A percentile compares a stretch with the other conserved stretches of the same genome.
phyloP scores from a whole-genome alignment of 441 rosid genomes.

The Erysimum cheiri region DNA sequence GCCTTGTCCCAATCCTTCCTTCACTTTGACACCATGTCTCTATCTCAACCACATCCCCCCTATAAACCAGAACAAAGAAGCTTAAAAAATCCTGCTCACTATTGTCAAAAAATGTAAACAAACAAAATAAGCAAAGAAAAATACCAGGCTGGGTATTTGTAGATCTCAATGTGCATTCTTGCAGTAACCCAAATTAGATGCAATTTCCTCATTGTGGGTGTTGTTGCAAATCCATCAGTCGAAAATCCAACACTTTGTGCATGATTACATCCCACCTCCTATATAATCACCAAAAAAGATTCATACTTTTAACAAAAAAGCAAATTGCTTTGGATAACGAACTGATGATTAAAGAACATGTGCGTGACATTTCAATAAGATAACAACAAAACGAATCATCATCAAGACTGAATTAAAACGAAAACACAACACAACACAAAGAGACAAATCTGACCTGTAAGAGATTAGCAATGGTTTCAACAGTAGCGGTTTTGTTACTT shows the following conservation, averaged over 20 bases:
- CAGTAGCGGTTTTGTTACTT: slow-evolving; percentile 90
- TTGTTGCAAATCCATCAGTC: slow-evolving; percentile 92
- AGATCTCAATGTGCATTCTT: slow-evolving; percentile 95
- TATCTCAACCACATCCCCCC: slow-evolving; percentile 96
- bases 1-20: slow-evolving; percentile 94
- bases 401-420: background rate
- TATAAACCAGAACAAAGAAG: slow-evolving; percentile 40
- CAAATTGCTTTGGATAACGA: background rate
- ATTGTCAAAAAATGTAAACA: slow-evolving; percentile 13
- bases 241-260: slow-evolving; percentile 95
- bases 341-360: background rate
- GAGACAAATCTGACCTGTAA: slow-evolving; percentile 66
- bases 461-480: slow-evolving; percentile 93
- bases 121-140: slow-evolving; percentile 29
- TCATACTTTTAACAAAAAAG: slow-evolving; percentile 6
- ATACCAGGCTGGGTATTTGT: slow-evolving; percentile 92
- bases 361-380: slow-evolving; percentile 29
- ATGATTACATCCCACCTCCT: slow-evolving; percentile 98
- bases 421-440: background rate
- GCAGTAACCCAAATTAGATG: slow-evolving; percentile 98
- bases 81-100: background rate
- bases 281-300: slow-evolving; percentile 6
- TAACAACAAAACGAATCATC: slow-evolving; percentile 18
- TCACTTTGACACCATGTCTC: slow-evolving; percentile 98
- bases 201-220: slow-evolving; percentile 84